Base-by-base conservation (phyloP, 2,329 filamentous ascomycete species). In the Colletotrichum gigasporum region DNA sequence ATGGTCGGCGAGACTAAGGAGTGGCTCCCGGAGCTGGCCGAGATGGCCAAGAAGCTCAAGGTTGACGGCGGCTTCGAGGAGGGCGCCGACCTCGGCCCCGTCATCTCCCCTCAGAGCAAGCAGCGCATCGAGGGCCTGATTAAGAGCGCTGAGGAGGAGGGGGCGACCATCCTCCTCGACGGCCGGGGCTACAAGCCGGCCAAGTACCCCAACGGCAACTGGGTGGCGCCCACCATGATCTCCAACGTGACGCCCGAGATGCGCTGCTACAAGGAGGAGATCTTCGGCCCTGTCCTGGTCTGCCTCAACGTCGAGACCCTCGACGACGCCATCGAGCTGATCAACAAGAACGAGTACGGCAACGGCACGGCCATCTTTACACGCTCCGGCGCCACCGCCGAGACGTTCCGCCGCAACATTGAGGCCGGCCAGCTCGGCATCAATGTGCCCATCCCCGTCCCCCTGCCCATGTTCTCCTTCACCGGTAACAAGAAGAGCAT, bases 361-460 rank as follows among this genome's bases (percentile, higher is more conserved):
- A 96, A 96, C 82, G 92, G 92, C 69, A 90, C 90, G 10, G 92
- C 93, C 71, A 92, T 96, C 82, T 96, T 96, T 82, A 96, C 92
- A 12, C 85, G 87, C 68, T 92, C 88, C 18, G 92, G 92, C 20
- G 83, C 92, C 6, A 93, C 91, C 12, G 93, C 92, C 39, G 89
- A 90, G 74, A 85, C 85, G 22, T 96, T 95, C 86, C 90, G 93
- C 73, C 87, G 88, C 74, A 87, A 91, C 74, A 93, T 96, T 71
- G 91, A 96, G 81, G 91, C 92, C 56, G 92, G 92, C 22, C 92
- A 96, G 82, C 90, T 96, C 11, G 92, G 92, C 50, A 91, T 96
- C 82, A 96, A 96, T 71, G 91, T 94, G 10, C 91, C 91, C 18
- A 94, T 94, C 72, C 91, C 87, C 44, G 88, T 91, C 65, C 89